These are phyloP conservation scores for Alopecurus myosuroides DNA, from an alignment of 176 grass and related monocot genomes.

Conservation along the genomic window DNA sequence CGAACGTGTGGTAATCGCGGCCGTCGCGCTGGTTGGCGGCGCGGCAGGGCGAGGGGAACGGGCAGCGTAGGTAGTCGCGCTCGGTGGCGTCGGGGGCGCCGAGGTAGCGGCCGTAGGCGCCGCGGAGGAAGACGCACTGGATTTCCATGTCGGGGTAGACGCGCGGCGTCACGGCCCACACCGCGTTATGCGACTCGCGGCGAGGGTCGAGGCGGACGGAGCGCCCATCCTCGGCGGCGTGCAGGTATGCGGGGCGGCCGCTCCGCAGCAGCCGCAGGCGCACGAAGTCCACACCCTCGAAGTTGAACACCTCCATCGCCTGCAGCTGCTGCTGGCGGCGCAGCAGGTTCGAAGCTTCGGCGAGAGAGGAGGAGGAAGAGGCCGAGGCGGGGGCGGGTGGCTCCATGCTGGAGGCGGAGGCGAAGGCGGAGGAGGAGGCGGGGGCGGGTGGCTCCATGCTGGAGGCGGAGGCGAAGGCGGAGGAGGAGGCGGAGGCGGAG, in stretches of 20 bases:
- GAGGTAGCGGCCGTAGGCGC: conserved; percentile 14
- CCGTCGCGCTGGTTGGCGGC: background rate
- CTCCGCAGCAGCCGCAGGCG: background rate
- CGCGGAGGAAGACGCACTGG: background rate
- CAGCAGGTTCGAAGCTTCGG: too few species aligned
- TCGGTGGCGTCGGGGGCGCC: background rate
- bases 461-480: background rate
- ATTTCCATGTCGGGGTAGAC: too few species aligned
- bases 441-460: too few species aligned
- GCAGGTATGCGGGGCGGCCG: background rate
- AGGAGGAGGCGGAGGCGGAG: too few species aligned
- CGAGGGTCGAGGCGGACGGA: background rate
- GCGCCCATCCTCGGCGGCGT: conserved; percentile 5
- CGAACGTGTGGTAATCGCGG: background rate
- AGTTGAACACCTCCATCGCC: conserved; percentile 8
- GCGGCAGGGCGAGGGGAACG: background rate
- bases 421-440: too few species aligned
- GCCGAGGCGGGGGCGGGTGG: too few species aligned
- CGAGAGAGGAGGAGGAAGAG: too few species aligned
- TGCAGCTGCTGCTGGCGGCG: background rate
- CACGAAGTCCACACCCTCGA: conserved; percentile 8
- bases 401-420: too few species aligned
- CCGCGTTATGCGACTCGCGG: background rate
- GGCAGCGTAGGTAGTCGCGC: background rate
- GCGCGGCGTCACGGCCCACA: background rate